A percentile compares a stretch with the other conserved stretches of the same genome.
Evolutionary conservation across 208 protist genomes (phyloP).

Genomic region (Angomonas ambiguus): DNA sequence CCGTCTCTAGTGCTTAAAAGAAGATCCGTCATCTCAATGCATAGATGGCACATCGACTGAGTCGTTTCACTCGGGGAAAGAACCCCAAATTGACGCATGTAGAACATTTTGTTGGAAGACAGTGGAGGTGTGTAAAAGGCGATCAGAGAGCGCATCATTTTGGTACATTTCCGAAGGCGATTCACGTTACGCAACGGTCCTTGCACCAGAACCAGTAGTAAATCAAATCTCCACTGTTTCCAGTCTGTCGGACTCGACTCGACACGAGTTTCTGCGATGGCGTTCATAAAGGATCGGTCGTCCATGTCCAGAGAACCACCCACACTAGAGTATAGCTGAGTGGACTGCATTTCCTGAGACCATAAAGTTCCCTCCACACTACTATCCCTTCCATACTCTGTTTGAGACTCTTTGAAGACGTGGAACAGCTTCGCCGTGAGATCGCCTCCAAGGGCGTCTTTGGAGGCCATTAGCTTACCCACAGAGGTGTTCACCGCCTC

Average conservation of each 20-base stretch:
- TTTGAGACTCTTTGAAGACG: constrained; percentile 29
- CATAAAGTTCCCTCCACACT: constrained; percentile 7
- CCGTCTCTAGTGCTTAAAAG: constrained; percentile 73
- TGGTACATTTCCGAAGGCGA: constrained; percentile 42
- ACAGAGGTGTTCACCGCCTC: constrained; percentile 71
- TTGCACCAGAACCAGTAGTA: constrained; percentile 71
- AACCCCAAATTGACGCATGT: constrained; percentile 49
- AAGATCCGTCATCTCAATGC: constrained; percentile 69
- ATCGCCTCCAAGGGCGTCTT: constrained; percentile 58
- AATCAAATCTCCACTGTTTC: constrained; percentile 65
- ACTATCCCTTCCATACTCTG: neutral
- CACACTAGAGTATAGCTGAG: constrained; percentile 25
- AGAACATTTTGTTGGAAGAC: constrained; percentile 24
- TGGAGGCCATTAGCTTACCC: constrained; percentile 50
- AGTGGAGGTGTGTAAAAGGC: constrained; percentile 64
- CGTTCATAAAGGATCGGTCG: constrained; percentile 42
- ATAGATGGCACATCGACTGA: constrained; percentile 57
- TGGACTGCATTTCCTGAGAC: constrained; percentile 15
- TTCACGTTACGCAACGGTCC: constrained; percentile 48
- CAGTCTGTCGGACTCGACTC: constrained; percentile 26
- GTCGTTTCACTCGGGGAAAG: constrained; percentile 34
- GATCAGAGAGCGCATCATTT: constrained; percentile 55
- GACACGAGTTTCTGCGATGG: constrained; percentile 58
- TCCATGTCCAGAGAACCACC: constrained; percentile 53
- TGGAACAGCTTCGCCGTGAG: constrained; percentile 60